Evolutionary conservation across 202 grass and related monocot genomes (phyloP), one percentile per base, ranked within the genome.

Genomic region (Panicum hallii): DNA sequence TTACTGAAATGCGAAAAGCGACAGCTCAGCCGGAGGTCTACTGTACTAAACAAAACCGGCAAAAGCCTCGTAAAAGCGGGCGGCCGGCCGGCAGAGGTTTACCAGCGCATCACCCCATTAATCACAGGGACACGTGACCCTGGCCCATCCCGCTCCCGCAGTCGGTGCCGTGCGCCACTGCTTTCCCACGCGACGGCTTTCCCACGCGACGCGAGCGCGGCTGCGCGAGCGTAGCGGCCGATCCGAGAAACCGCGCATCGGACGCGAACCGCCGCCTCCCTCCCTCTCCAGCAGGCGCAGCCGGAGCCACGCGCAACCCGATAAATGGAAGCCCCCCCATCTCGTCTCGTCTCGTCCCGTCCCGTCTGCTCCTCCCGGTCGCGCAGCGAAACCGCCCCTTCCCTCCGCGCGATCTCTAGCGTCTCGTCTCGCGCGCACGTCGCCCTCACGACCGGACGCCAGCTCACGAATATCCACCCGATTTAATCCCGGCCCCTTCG

Each of bases 401-500:
- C 0, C 12, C 67, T 11, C 44, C 32, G 5, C 64, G 17, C 58
- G 74, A 63, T 65, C 75, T 80, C 13, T 69, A 46, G 16, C 36
- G 36, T 38, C 36, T 38, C 56, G 4, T 81, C 54, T 84, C 62
- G 60, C 80, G 70, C 50, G 63, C 82, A 77, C 86, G 86, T 93
- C 90, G 70, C 70, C 83, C 57, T 95, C 93, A 85, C 88, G 84
- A 89, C 80, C 82, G 89, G 87, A 90, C 87, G 91, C 89, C 86
- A 87, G 72, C 91, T 86, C 94, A 84, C 87, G 92, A 95, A 94
- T 90, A 88, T 95, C 75, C 86, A 95, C 75, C 89, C 87, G 77
- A 92, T 95, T 95, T 91, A 89, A 95, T 90, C 82, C 79, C 81
- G 45, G 43, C 23, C 66, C 79, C 82, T 90, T 95, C 89, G 93